Evolutionary conservation across 139 green algal genomes (phyloP).

Genomic region (Micractinium sp.): DNA sequence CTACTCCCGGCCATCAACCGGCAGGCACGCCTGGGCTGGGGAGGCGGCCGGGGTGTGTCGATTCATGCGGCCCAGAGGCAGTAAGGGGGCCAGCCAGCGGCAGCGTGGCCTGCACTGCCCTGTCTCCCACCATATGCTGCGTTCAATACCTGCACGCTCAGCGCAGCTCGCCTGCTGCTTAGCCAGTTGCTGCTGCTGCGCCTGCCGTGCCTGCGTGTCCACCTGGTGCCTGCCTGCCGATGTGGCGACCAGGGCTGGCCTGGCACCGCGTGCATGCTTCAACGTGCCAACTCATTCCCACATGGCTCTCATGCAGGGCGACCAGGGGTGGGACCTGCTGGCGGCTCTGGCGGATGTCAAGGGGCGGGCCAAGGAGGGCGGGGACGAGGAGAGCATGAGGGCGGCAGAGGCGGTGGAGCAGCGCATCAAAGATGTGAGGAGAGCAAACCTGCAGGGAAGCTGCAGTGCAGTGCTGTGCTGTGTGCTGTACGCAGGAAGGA

Average conservation of each 20-base stretch:
- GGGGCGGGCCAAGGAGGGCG: conserved; percentile 11
- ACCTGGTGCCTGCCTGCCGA: background rate
- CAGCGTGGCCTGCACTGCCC: too few species aligned
- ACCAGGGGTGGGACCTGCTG: conserved; percentile 72
- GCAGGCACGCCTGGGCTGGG: conserved; percentile 39
- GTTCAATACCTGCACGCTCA: too few species aligned
- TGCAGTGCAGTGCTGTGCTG: background rate
- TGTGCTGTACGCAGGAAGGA: background rate
- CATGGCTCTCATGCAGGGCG: conserved; percentile 34
- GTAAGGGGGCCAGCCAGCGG: too few species aligned
- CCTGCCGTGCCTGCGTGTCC: background rate
- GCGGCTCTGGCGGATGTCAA: conserved; percentile 36
- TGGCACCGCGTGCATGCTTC: background rate
- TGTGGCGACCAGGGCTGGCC: background rate
- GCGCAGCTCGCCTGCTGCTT: background rate
- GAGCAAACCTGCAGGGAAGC: background rate
- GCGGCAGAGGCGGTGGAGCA: conserved; percentile 57
- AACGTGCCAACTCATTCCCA: background rate
- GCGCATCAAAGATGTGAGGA: conserved; percentile 47
- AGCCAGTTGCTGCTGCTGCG: background rate
- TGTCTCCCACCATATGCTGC: background rate
- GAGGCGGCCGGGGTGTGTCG: too few species aligned
- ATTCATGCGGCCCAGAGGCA: too few species aligned
- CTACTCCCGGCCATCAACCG: conserved; percentile 73
- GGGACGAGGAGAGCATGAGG: conserved; percentile 23